phyloP scores from a whole-genome alignment of 1,284 basidiomycete genomes.

The Mycena citricolor region DNA sequence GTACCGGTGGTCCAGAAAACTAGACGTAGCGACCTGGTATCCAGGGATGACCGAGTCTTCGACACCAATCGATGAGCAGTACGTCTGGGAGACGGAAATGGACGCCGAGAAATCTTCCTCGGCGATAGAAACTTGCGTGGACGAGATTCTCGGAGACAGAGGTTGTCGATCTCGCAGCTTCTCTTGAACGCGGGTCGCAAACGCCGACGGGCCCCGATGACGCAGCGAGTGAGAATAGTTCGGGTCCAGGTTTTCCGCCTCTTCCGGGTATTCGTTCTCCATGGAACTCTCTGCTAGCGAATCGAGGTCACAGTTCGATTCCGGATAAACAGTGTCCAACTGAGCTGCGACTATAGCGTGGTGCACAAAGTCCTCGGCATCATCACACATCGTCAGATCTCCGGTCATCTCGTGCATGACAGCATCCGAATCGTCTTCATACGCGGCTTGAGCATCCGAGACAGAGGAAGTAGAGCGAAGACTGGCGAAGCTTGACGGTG shows the following conservation, averaged over 20 bases:
- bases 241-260: too few relatives aligned
- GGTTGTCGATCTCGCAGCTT: conserved; percentile 30
- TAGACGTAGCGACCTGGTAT: conserved; percentile 16
- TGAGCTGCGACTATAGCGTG: conserved; percentile 24
- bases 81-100: too few relatives aligned
- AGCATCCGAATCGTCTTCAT: too few relatives aligned
- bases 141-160: background rate
- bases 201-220: conserved; percentile 34
- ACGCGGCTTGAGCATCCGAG: too few relatives aligned
- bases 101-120: too few relatives aligned
- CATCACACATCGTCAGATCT: conserved; percentile 31
- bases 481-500: conserved; percentile 42
- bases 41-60: background rate
- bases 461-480: too few relatives aligned
- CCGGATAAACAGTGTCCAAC: background rate
- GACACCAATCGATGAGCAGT: too few relatives aligned
- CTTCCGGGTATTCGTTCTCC: too few relatives aligned
- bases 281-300: too few relatives aligned
- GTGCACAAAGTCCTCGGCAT: conserved; percentile 37
- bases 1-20: conserved; percentile 15
- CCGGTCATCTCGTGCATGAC: too few relatives aligned
- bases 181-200: conserved; percentile 40
- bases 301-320: too few relatives aligned
- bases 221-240: too few relatives aligned
- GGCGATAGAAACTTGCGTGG: background rate